These are phyloP conservation scores for Balansia obtecta DNA, from an alignment of 2,329 filamentous ascomycete genomes.

Conservation along the genomic window DNA sequence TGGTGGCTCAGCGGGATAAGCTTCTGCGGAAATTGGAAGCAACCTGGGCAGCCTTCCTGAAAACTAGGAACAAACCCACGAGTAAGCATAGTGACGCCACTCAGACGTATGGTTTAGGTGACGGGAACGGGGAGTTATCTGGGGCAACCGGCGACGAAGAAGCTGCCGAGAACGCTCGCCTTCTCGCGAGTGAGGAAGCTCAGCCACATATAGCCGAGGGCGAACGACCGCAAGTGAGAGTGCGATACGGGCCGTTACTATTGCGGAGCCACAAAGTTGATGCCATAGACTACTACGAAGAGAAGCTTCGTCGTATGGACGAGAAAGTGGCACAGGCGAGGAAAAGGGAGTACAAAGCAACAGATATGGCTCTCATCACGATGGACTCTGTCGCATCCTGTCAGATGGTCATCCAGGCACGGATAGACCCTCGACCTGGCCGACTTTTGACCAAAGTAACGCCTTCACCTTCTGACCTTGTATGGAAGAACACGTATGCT, in stretches of 20 bases:
- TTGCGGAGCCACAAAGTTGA: conserved; percentile 65
- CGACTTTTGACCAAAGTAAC: conserved; percentile 75
- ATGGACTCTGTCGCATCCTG: conserved; percentile 90
- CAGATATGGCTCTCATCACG: conserved; percentile 84
- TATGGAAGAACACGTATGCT: conserved; percentile 89
- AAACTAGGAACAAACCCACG: conserved; percentile 13
- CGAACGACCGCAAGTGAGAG: conserved; percentile 52
- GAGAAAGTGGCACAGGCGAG: conserved; percentile 59
- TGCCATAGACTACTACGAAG: conserved; percentile 88
- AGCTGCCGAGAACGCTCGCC: conserved; percentile 43
- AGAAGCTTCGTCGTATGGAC: conserved; percentile 68
- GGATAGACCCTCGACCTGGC: conserved; percentile 80
- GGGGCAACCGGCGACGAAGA: conserved; percentile 24
- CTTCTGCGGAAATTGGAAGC: conserved; percentile 66
- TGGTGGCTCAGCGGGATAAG: conserved; percentile 54
- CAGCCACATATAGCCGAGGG: conserved; percentile 25
- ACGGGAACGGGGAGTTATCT: conserved; percentile 17
- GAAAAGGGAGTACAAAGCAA: conserved; percentile 63
- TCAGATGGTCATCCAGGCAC: conserved; percentile 93
- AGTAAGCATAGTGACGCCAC: conserved; percentile 6
- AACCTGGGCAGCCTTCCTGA: conserved; percentile 60
- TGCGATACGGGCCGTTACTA: conserved; percentile 69
- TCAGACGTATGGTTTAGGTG: conserved; percentile 3
- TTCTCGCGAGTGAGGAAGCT: conserved; percentile 37
- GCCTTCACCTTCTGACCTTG: conserved; percentile 80